phyloP scores from a whole-genome alignment of 495 filamentous ascomycete genomes.

The Entonaema liquescens region DNA sequence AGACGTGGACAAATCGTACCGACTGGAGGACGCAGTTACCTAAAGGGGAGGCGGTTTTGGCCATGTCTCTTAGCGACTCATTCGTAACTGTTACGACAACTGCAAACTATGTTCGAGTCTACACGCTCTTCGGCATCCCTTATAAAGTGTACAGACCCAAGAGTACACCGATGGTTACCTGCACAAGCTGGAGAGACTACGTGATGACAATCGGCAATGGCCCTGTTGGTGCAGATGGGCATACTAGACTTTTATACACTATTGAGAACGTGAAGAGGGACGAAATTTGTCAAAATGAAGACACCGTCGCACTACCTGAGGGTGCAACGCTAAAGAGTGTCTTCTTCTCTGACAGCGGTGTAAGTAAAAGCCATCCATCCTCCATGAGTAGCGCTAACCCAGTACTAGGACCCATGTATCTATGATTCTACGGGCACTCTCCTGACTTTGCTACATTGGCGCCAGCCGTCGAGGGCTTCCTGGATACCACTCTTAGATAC shows the following conservation, averaged over 20 bases:
- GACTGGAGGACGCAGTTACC: constrained; percentile 92
- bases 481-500: constrained; percentile 96
- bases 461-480: constrained; percentile 78
- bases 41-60: constrained; percentile 77
- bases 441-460: constrained; percentile 90
- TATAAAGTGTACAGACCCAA: constrained; percentile 90
- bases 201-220: constrained; percentile 94
- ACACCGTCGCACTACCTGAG: constrained; percentile 82
- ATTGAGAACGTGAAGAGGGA: constrained; percentile 94
- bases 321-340: constrained; percentile 76
- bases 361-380: constrained; percentile 51
- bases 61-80: constrained; percentile 90
- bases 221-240: constrained; percentile 79
- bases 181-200: constrained; percentile 92
- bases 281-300: constrained; percentile 90
- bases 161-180: constrained; percentile 86
- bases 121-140: constrained; percentile 90
- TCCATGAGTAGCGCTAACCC: constrained; percentile 34
- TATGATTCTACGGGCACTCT: constrained; percentile 91
- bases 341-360: constrained; percentile 90
- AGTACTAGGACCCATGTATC: constrained; percentile 80
- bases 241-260: constrained; percentile 78
- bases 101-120: constrained; percentile 87
- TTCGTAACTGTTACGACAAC: constrained; percentile 89
- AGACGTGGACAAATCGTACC: constrained; percentile 89